Percentiles rank a stretch among this genome's conserved stretches.
phyloP scores from a whole-genome alignment of 108 stramenopile species.

The Mayamaea pseudoterrestris region DNA sequence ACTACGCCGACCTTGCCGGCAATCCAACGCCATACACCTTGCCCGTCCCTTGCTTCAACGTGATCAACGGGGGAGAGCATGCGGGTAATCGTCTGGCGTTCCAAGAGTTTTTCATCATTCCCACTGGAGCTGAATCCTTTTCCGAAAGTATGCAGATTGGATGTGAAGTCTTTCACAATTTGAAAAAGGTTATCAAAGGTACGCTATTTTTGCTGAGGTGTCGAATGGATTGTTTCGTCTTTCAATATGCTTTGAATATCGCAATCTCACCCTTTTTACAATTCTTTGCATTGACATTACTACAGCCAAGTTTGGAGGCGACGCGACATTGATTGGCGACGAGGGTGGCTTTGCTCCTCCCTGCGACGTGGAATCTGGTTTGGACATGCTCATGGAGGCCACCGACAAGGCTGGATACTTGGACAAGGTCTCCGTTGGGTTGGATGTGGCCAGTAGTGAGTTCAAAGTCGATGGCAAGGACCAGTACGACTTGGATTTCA shows the following conservation, averaged over 20 bases:
- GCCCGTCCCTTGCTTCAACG: conserved; percentile 99
- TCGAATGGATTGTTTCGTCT: no score
- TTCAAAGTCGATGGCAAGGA: conserved; percentile 92
- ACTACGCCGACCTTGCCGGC: conserved; percentile 97
- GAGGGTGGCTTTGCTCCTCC: conserved; percentile 99
- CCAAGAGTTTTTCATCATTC: conserved; percentile 99
- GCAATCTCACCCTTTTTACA: no score
- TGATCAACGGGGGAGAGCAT: conserved; percentile 99
- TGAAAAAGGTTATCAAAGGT: conserved; percentile 97
- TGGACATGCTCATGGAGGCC: conserved; percentile 98
- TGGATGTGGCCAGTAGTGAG: conserved; percentile 98
- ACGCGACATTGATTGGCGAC: conserved; percentile 95
- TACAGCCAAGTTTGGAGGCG: no score
- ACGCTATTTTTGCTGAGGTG: conserved; percentile 94
- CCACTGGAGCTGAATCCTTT: conserved; percentile 92
- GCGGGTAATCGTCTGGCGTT: conserved; percentile 99
- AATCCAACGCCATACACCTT: conserved; percentile 86
- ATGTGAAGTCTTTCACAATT: conserved; percentile 97
- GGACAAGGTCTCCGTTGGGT: conserved; percentile 91
- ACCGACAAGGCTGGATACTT: conserved; percentile 88
- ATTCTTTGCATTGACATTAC: no score
- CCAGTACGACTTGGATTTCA: conserved; percentile 98
- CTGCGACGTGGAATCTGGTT: conserved; percentile 82
- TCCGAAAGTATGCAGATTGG: conserved; percentile 95
- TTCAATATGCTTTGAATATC: no score